Base-by-base conservation (phyloP, 2,329 filamentous ascomycete genomes). In the Ilyonectria destructans region DNA sequence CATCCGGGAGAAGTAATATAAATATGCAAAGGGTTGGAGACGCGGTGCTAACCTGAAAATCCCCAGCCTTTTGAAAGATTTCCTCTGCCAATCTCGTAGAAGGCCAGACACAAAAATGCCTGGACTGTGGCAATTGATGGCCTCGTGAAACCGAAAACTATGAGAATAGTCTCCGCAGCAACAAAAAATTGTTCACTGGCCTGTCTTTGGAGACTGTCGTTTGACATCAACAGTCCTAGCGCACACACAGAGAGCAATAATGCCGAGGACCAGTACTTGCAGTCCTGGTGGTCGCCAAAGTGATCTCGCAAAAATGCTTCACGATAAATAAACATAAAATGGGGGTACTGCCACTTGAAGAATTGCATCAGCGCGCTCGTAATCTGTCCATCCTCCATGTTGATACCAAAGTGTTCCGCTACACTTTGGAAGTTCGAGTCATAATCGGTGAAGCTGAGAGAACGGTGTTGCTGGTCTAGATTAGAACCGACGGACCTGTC, bases 271-370 rank as follows among this genome's bases (percentile, higher is more conserved):
- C 77, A 78, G n/a, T 78, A 78, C 49, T 74, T 78, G 23, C 74
- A 70, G 8, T 43, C 31, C 6, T 60, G 40, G 0, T 60, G 59
- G n/a, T 70, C 59, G 6, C 70, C 64, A 46, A 74, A 77, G 26
- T 79, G 72, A 21, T 77, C 75, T 7, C 62, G 55, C 2, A 78
- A 49, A 33, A 78, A 78, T 0, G 74, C 74, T n/a, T 78, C 76
- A 0, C 77, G 71, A 29, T 78, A 78, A 2, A 78, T 73, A 49
- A 78, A 78, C 72, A 77, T 77, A 67, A 77, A 78, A 15, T 79
- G 70, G 2, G 76, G 71, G 19, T 77, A 79, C 55, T 78, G 76
- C 69, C 72, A 76, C n/a, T 65, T 71, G 59, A 78, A 78, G 55
- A 78, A 78, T 1, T 70, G 65, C n/a, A 70, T 54, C 1, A 79